Evolutionary conservation across 2,329 filamentous ascomycete genomes (phyloP).

Genomic region (Periglandula ipomoeae): DNA sequence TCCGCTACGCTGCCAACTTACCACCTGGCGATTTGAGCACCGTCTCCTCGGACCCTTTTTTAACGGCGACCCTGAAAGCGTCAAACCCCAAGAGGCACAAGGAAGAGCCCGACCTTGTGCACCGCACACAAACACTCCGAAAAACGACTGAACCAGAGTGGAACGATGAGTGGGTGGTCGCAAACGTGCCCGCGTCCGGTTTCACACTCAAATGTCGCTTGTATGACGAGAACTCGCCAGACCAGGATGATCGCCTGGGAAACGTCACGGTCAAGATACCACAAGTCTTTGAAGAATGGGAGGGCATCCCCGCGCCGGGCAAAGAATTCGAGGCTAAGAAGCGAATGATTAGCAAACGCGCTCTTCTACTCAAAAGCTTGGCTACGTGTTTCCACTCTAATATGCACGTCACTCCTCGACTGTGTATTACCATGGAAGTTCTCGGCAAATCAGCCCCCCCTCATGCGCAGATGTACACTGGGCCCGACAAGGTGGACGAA

Average conservation of each 20-base stretch:
- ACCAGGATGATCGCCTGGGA: constrained; percentile 80
- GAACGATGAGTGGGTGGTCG: constrained; percentile 81
- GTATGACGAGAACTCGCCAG: constrained; percentile 82
- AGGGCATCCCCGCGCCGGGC: constrained; percentile 50
- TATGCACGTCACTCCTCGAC: constrained; percentile 57
- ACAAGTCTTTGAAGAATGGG: constrained; percentile 55
- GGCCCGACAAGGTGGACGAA: constrained; percentile 69
- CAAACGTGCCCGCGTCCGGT: constrained; percentile 71
- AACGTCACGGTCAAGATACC: constrained; percentile 67
- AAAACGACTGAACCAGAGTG: constrained; percentile 66
- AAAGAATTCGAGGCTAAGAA: constrained; percentile 67
- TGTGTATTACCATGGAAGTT: constrained; percentile 69
- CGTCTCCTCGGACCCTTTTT: constrained; percentile 74
- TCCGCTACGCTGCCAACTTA: constrained; percentile 72
- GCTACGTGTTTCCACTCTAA: constrained; percentile 52
- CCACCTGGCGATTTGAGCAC: constrained; percentile 72
- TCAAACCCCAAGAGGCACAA: constrained; percentile 68
- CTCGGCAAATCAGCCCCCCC: constrained; percentile 64
- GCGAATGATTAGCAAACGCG: constrained; percentile 76
- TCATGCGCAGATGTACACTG: constrained; percentile 63
- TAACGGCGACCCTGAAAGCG: constrained; percentile 66
- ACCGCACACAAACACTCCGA: constrained; percentile 69
- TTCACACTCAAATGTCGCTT: constrained; percentile 79
- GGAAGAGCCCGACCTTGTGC: constrained; percentile 67
- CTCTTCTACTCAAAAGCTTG: constrained; percentile 65